Percentiles rank a stretch among this genome's conserved stretches.
Conservation (phyloP, 306 rosid species). For the Medicago truncatula region DNA sequence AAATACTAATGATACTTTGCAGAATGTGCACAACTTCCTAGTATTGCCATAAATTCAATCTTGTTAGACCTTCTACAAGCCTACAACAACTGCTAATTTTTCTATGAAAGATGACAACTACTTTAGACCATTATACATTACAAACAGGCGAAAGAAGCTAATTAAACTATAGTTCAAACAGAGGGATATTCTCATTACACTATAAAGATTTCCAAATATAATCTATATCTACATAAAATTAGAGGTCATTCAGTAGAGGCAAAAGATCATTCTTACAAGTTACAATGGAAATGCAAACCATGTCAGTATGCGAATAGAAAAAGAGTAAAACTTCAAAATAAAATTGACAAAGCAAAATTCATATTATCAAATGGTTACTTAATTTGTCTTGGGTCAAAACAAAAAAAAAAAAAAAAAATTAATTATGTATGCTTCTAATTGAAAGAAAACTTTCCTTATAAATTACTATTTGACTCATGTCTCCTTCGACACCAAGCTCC, state of each 20-base stretch:
- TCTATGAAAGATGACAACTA: neutral
- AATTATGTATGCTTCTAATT: neutral
- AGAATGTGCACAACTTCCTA: too few species aligned
- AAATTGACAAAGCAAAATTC: neutral
- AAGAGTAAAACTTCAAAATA: neutral
- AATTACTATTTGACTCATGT: neutral
- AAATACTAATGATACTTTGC: too few species aligned
- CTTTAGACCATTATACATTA: neutral
- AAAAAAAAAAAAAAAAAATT: neutral
- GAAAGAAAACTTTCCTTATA: neutral
- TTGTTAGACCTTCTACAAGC: neutral
- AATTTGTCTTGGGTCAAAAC: neutral
- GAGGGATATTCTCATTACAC: neutral
- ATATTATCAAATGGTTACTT: too few species aligned
- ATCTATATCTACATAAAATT: neutral
- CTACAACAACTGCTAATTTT: neutral
- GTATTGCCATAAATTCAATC: neutral
- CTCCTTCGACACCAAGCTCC: neutral
- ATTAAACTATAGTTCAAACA: neutral
- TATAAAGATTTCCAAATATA: neutral
- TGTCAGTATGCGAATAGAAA: neutral
- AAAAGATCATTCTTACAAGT: neutral
- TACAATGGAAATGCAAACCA: neutral
- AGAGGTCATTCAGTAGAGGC: neutral
- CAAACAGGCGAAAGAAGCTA: neutral